Evolutionary conservation across 768 basidiomycete species (phyloP).

Genomic region (Kwoniella dendrophila): DNA sequence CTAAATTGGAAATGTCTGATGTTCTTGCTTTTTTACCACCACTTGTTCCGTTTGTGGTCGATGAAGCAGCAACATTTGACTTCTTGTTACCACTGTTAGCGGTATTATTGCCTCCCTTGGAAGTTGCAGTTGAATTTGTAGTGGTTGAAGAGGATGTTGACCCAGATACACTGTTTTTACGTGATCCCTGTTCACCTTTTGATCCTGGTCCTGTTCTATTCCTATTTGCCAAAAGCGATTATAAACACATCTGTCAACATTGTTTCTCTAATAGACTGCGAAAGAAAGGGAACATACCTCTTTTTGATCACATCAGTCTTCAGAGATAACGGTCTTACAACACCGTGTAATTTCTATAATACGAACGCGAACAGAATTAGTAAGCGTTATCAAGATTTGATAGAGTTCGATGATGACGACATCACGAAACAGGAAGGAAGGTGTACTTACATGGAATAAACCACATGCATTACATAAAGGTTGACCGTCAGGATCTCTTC

Average conservation of each 20-base stretch:
- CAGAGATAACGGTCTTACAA: constrained; percentile 87
- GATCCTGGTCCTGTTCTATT: constrained; percentile 22
- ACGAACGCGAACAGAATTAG: background rate
- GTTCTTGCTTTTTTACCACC: constrained; percentile 14
- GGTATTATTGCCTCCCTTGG: background rate
- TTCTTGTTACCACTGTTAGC: background rate
- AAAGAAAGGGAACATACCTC: constrained; percentile 44
- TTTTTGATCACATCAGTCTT: constrained; percentile 99
- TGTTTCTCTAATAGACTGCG: too few relatives aligned
- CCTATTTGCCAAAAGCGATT: background rate
- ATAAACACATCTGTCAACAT: background rate
- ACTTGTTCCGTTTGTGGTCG: constrained; percentile 10
- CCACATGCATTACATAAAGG: constrained; percentile 75
- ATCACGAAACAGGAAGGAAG: too few relatives aligned
- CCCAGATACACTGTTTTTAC: constrained; percentile 16
- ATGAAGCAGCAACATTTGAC: background rate
- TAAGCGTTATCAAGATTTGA: background rate
- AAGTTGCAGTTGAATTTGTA: background rate
- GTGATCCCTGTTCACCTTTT: constrained; percentile 15
- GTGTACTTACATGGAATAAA: constrained; percentile 76
- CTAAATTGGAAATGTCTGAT: background rate
- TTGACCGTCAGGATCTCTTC: constrained; percentile 59
- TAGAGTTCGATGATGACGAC: background rate
- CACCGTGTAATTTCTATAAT: constrained; percentile 86
- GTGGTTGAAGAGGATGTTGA: background rate